Evolutionary conservation across 495 filamentous ascomycete species (phyloP), one percentile per base, ranked within the genome.

Genomic region (Lasiosphaeria miniovina): DNA sequence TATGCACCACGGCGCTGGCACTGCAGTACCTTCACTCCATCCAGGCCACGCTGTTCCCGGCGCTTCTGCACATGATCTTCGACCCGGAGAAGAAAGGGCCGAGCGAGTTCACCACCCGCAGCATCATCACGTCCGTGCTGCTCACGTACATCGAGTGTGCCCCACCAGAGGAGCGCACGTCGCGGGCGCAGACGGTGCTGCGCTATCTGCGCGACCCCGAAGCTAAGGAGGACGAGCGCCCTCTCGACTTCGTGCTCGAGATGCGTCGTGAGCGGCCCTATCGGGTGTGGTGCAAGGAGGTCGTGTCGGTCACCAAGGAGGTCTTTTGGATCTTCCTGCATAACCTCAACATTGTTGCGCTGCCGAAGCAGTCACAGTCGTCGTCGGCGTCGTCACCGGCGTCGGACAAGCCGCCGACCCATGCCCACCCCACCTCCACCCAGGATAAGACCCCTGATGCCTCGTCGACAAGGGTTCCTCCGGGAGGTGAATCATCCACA

Each of bases 291-390:
- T 89, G 86, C 76, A 93, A 91, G 72, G 94, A 98, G 71, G 85
- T 93, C 15, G 85, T 84, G 53, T 90, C 88, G 63, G 92, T 98
- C 49, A 96, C 91, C 38, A 98, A 98, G 73, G 94, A 98, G 71
- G 94, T 98, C 34, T 98, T 98, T 72, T 98, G 94, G 94, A 98
- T 98, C 68, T 98, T 98, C 75, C 80, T 97, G 56, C 94, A 98
- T 69, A 87, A 93, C 58, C 76, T 93, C 52, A 98, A 98, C 64
- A 86, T 97, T 59, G 83, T 98, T 54, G 84, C 90, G 46, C 66
- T 87, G 33, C 81, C 41, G 31, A 46, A 46, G 43, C 12, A 5
- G 6, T 46, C 11, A 5, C 43, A 11, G 11, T 46, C 43, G 43
- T n/a, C 43, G 12, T 46, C 52, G 36, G 33, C 52, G 4, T 31